Conservation (phyloP, 805 yeast genomes). For the Saturnispora gosingensis region DNA sequence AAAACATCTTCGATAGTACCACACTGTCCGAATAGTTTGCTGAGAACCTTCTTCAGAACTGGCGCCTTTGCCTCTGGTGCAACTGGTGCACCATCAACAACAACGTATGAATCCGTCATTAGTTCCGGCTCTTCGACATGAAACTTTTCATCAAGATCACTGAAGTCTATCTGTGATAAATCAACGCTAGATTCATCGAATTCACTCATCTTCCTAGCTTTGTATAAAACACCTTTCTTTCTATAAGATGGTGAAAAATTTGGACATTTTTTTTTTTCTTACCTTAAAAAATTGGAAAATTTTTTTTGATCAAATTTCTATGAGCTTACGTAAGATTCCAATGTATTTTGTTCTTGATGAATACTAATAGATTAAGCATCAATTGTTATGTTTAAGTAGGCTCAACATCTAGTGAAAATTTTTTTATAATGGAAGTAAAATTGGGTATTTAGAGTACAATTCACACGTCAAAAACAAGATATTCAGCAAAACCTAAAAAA, state of each 20-base stretch:
- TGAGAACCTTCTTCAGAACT: conserved; percentile 73
- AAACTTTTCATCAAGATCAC: conserved; percentile 76
- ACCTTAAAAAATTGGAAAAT: neutral
- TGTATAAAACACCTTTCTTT: neutral
- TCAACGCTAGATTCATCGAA: conserved; percentile 36
- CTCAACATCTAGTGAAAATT: neutral
- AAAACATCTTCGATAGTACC: conserved; percentile 75
- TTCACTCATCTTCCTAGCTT: conserved; percentile 13
- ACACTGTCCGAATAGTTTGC: conserved; percentile 65
- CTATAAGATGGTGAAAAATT: neutral
- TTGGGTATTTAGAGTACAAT: no score
- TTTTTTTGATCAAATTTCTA: neutral
- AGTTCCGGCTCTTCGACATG: conserved; percentile 34
- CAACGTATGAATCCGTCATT: conserved; percentile 56
- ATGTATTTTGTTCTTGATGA: neutral
- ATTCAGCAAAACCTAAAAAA: no score
- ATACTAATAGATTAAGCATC: neutral
- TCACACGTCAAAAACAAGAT: no score
- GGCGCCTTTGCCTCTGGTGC: conserved; percentile 87
- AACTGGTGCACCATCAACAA: conserved; percentile 92
- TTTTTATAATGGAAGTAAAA: no score
- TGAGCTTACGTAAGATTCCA: neutral
- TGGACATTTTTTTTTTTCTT: conserved; percentile 1
- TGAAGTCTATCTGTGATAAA: conserved; percentile 56
- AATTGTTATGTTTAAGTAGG: neutral